These are phyloP conservation scores for Fusarium scirpi DNA, from an alignment of 2,329 filamentous ascomycete genomes.

Conservation along the genomic window DNA sequence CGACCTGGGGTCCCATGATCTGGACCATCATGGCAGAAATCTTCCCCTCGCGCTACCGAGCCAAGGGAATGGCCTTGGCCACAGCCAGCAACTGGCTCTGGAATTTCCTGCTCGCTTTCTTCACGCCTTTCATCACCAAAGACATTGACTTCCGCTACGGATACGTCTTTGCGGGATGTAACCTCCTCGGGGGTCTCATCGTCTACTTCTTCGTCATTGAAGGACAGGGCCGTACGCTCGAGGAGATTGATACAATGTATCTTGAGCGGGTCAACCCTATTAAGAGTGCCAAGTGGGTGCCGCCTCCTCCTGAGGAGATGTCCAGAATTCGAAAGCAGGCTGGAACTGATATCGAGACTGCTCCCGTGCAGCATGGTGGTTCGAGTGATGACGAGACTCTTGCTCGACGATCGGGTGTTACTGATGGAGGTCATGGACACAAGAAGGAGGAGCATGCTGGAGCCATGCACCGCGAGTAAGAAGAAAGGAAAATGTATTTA, in stretches of 20 bases:
- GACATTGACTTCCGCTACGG: slow-evolving; percentile 80
- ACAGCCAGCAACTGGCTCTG: slow-evolving; percentile 75
- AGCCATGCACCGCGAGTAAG: slow-evolving; percentile 24
- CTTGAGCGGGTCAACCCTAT: slow-evolving; percentile 72
- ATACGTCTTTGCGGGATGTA: slow-evolving; percentile 80
- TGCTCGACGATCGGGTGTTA: slow-evolving; percentile 12
- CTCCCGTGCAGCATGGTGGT: neutral
- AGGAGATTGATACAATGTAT: slow-evolving; percentile 86
- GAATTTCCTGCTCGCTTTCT: slow-evolving; percentile 82
- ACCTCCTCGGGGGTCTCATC: slow-evolving; percentile 71
- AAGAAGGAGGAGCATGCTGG: slow-evolving; percentile 36
- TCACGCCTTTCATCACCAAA: slow-evolving; percentile 81
- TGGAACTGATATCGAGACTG: slow-evolving; percentile 54
- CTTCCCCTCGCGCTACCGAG: slow-evolving; percentile 72
- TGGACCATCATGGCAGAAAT: slow-evolving; percentile 75
- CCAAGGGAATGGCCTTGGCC: slow-evolving; percentile 69
- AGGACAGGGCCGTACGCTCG: slow-evolving; percentile 77
- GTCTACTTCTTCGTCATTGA: slow-evolving; percentile 86
- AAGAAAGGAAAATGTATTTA: neutral
- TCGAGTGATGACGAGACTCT: slow-evolving; percentile 39
- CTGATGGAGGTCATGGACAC: slow-evolving; percentile 8
- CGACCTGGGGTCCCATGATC: slow-evolving; percentile 74
- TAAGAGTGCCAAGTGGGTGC: slow-evolving; percentile 68
- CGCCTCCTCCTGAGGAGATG: slow-evolving; percentile 59
- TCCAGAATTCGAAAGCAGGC: slow-evolving; percentile 56